phyloP scores from a whole-genome alignment of 2,329 filamentous ascomycete species.

The Phoma herbarum region DNA sequence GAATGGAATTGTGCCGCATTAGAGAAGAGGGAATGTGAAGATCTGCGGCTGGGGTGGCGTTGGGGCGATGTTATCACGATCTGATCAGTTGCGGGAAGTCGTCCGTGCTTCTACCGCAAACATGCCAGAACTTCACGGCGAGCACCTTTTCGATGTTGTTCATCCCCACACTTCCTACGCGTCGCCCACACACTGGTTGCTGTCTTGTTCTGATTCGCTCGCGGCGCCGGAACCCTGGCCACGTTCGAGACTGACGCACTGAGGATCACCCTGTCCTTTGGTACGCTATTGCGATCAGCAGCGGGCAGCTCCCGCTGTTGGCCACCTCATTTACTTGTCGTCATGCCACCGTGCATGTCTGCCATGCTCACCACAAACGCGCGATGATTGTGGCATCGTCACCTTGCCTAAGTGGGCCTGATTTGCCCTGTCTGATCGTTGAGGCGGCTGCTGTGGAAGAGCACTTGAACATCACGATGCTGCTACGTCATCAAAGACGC shows the following conservation, averaged over 20 bases:
- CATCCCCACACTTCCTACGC: conserved; percentile 16
- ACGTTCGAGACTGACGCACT: conserved; percentile 20
- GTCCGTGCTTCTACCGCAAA: conserved; percentile 18
- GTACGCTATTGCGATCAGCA: conserved; percentile 32
- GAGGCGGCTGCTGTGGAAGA: conserved; percentile 5
- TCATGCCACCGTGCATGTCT: conserved; percentile 32
- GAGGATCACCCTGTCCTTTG: conserved; percentile 10
- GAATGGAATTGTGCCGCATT: conserved; percentile 4
- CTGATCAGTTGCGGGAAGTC: background rate
- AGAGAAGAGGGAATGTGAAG: conserved; percentile 1
- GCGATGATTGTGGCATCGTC: conserved; percentile 19
- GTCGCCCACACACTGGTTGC: conserved; percentile 5
- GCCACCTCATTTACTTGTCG: conserved; percentile 29
- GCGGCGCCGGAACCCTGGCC: background rate
- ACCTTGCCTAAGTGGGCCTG: conserved; percentile 18
- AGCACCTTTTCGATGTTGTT: conserved; percentile 13
- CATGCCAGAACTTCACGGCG: conserved; percentile 15
- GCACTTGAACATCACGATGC: conserved; percentile 4
- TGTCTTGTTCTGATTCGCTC: conserved; percentile 11
- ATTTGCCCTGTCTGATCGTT: background rate
- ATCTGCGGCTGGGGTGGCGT: conserved; percentile 18
- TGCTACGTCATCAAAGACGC: conserved; percentile 29
- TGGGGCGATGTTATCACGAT: conserved; percentile 16
- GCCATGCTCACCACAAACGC: conserved; percentile 13
- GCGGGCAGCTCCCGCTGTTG: conserved; percentile 29